A percentile compares a stretch with the other conserved stretches of the same genome.
Evolutionary conservation across 2,329 filamentous ascomycete genomes (phyloP).

Genomic region (Macroventuria anomochaeta): DNA sequence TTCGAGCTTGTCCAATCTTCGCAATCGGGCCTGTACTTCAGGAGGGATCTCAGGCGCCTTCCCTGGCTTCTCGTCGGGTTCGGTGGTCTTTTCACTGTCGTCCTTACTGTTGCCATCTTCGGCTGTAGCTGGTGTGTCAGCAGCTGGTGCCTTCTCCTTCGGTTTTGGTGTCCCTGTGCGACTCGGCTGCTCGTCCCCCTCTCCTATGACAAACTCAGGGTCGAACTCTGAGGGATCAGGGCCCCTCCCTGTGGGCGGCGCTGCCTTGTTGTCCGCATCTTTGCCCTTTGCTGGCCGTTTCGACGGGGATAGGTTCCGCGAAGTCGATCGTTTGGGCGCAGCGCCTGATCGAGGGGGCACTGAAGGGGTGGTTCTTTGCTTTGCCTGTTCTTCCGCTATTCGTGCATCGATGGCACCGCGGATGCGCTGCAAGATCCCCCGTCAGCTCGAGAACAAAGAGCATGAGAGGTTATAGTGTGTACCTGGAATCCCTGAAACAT

Average conservation of each 20-base stretch:
- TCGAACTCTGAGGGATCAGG: constrained; percentile 90
- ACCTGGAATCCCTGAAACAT: constrained; percentile 49
- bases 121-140: constrained; percentile 23
- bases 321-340: constrained; percentile 55
- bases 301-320: constrained; percentile 50
- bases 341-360: constrained; percentile 55
- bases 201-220: constrained; percentile 83
- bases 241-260: constrained; percentile 58
- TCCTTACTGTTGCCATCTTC: constrained; percentile 41
- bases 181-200: constrained; percentile 72
- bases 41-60: constrained; percentile 67
- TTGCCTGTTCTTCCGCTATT: constrained; percentile 90
- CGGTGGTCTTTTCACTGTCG: constrained; percentile 40
- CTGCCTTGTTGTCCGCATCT: constrained; percentile 44
- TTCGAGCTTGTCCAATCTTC: constrained; percentile 90
- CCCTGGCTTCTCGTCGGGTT: constrained; percentile 36
- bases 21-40: constrained; percentile 76
- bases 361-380: constrained; percentile 64
- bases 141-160: constrained; percentile 49
- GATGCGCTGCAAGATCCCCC: constrained; percentile 64
- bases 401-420: constrained; percentile 84
- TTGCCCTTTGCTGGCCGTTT: constrained; percentile 40
- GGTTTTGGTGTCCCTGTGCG: constrained; percentile 65
- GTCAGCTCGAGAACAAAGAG: constrained; percentile 27
- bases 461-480: constrained; percentile 33